Conservation (phyloP, 2,329 filamentous ascomycete genomes). For the Cladobotryum protrusum region DNA sequence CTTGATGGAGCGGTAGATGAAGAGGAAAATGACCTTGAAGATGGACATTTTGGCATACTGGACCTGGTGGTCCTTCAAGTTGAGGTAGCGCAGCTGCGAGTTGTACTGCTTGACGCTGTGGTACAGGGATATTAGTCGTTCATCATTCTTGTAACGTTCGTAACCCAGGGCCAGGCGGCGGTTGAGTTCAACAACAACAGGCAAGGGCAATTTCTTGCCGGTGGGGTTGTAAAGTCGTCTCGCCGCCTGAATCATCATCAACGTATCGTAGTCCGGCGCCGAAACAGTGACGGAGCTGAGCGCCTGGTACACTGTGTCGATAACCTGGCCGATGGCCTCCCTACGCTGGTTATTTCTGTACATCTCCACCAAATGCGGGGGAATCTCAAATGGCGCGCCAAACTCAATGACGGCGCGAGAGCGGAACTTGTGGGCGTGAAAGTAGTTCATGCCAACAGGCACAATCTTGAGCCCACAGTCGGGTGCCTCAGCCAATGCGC, state of each 20-base stretch:
- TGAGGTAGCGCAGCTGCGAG: constrained; percentile 74
- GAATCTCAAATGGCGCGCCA: constrained; percentile 80
- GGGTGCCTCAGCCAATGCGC: constrained; percentile 77
- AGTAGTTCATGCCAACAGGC: constrained; percentile 98
- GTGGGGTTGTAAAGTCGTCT: constrained; percentile 90
- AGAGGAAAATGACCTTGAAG: constrained; percentile 64
- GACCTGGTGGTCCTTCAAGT: constrained; percentile 89
- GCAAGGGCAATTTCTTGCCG: constrained; percentile 85
- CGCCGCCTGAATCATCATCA: constrained; percentile 95
- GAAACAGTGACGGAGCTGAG: constrained; percentile 86
- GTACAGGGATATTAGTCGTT: constrained; percentile 69
- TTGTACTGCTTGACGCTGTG: constrained; percentile 80
- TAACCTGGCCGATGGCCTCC: constrained; percentile 76
- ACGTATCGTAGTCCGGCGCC: constrained; percentile 87
- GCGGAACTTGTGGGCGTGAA: constrained; percentile 96
- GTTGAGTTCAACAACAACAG: constrained; percentile 91
- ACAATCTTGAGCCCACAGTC: constrained; percentile 90
- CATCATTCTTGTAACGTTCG: constrained; percentile 85
- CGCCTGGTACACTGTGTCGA: constrained; percentile 81
- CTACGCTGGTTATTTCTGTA: constrained; percentile 79
- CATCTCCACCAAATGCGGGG: constrained; percentile 72
- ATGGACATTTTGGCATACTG: constrained; percentile 83
- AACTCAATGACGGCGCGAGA: constrained; percentile 95
- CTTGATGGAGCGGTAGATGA: constrained; percentile 76
- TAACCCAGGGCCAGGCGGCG: constrained; percentile 86